Percentiles rank a stretch among this genome's conserved stretches.
These are phyloP conservation scores for Coemansia sp. DNA, from an alignment of 192 early-diverging fungal genomes.

Conservation along the genomic window DNA sequence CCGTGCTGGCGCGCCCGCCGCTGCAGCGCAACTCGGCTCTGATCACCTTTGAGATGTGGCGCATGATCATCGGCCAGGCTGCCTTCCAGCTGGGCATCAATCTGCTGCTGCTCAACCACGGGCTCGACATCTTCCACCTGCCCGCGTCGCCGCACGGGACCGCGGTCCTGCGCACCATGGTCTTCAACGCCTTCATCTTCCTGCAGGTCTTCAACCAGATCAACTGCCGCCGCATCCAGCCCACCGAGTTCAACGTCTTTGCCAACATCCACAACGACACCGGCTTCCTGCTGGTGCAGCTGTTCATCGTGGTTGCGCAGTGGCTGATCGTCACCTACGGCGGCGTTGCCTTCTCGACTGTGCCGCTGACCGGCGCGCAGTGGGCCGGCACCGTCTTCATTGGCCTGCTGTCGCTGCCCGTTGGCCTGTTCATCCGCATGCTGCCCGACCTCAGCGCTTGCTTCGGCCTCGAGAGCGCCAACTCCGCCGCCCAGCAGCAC, in stretches of 20 bases:
- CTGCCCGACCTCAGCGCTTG: constrained; percentile 66
- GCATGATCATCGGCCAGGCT: constrained; percentile 87
- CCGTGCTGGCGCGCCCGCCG: constrained; percentile 76
- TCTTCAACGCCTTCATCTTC: constrained; percentile 94
- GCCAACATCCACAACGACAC: constrained; percentile 75
- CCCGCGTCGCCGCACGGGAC: constrained; percentile 24
- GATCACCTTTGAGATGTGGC: constrained; percentile 86
- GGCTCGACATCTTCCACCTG: constrained; percentile 62
- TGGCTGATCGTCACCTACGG: constrained; percentile 83
- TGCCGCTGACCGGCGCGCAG: constrained; percentile 58
- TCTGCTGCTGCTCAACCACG: constrained; percentile 57
- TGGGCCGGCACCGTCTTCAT: constrained; percentile 80
- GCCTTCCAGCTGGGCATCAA: constrained; percentile 83
- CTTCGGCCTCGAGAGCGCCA: constrained; percentile 52
- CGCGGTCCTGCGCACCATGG: constrained; percentile 66
- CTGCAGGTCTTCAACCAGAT: constrained; percentile 94
- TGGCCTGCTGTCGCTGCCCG: constrained; percentile 74
- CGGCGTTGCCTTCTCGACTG: constrained; percentile 83
- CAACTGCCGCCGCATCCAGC: constrained; percentile 82
- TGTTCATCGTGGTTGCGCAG: constrained; percentile 70
- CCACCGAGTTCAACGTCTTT: constrained; percentile 75
- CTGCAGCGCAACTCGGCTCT: constrained; percentile 68
- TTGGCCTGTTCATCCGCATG: constrained; percentile 75
- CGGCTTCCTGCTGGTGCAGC: constrained; percentile 74
- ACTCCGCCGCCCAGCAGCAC: constrained; percentile 50